Base-by-base conservation (phyloP, 495 filamentous ascomycete genomes). In the Penicilliopsis zonata region DNA sequence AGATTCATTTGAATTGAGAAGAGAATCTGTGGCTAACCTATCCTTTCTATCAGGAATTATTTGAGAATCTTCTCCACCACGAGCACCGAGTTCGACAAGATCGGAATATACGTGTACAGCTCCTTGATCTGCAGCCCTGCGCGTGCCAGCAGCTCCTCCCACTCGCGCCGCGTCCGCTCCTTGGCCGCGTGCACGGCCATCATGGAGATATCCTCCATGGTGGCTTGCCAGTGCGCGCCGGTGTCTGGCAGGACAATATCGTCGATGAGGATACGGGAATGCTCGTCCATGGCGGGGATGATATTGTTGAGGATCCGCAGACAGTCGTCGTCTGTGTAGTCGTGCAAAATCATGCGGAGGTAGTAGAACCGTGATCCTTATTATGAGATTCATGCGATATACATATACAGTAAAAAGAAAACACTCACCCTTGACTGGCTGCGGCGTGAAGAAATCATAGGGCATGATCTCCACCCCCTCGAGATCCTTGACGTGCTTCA, bases 351-450 rank as follows among this genome's bases (percentile, higher is more conserved):
- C 10, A 36, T 38, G n/a, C 58, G 52, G 8, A 65, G 34, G 17
- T 55, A 65, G 40, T 68, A 68, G 28, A 54, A 59, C 21, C 46
- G 52, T 5, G 64, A 57, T 10, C 53, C 53, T 49, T n/a, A n/a
- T n/a, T n/a, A n/a, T n/a, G n/a, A n/a, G n/a, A n/a, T n/a, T n/a
- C n/a, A n/a, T n/a, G n/a, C n/a, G n/a, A n/a, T n/a, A n/a, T n/a
- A n/a, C n/a, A n/a, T n/a, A n/a, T n/a, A n/a, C n/a, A n/a, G n/a
- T n/a, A n/a, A n/a, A n/a, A n/a, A n/a, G n/a, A n/a, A n/a, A n/a
- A n/a, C 2, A 23, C 21, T 23, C 10, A 23, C 21, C 21, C 10
- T 23, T 23, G 6, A 23, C 21, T 10, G 21, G 21, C 21, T 23
- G 21, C 6, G 21, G 6, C 6, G 21, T 10, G 10, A 23, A 23